Base-by-base conservation (phyloP, 73 alveolate genomes). In the Paramecium biaurelia region DNA sequence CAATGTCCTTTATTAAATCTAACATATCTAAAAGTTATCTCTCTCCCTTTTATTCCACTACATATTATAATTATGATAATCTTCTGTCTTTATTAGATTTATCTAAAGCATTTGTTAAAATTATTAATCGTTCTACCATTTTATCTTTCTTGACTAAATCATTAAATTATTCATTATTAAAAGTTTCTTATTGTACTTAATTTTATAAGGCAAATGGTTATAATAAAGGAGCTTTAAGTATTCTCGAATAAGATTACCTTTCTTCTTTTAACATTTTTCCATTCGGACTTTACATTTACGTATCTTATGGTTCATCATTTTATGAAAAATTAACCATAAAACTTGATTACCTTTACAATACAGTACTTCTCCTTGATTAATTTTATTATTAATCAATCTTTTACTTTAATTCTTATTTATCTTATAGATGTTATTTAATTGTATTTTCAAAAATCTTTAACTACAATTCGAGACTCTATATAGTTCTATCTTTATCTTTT, bases 1-100 rank as follows among this genome's bases (percentile, higher is more conserved):
- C 84, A 14, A 63, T 63, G 5, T 63, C 84, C 26, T 63, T 63
- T 15, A 63, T 63, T 26, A 63, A 32, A 63, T 63, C 84, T 12
- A 63, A 63, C 84, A 63, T 63, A 63, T 63, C 84, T 12, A 7
- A 30, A 12, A 63, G 26, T 26, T 63, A 5, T 63, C 53, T 26
- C 5, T 63, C 84, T 63, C 84, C 84, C 12, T 63, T 63, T 63
- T 63, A 14, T n/a, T 63, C 84, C 12, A 63, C 84, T 63, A 63
- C 84, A 63, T 63, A 63, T 26, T 63, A 32, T 63, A 63, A 26
- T 24, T 63, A n/a, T 12, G 84, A 63, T 30, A 63, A n/a, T 63
- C 84, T 63, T 63, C 45, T 63, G 4, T 63, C 84, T 24, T 63
- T 63, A 12, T 63, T 63, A 14, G 18, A 6, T 63, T 32, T 63